Evolutionary conservation across 805 yeast species (phyloP).

Genomic region (Cyberlindnera subsufficiens): DNA sequence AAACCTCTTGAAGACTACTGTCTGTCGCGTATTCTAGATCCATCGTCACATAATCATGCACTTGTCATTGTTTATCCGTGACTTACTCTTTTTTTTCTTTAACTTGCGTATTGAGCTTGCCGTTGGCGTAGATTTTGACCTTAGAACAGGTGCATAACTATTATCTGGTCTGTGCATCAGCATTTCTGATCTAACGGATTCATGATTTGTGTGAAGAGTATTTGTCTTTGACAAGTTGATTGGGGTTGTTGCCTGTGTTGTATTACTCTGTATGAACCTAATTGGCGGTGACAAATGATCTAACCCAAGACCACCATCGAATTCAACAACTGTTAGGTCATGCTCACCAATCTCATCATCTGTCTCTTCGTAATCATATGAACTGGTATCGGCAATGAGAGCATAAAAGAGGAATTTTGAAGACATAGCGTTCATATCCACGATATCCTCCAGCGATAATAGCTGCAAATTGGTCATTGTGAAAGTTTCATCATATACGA

Average conservation of each 20-base stretch:
- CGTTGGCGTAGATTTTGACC: constrained; percentile 17
- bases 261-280: constrained; percentile 15
- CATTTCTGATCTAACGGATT: constrained; percentile 21
- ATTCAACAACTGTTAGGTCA: constrained; percentile 22
- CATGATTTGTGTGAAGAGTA: constrained; percentile 16
- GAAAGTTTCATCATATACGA: constrained; percentile 32
- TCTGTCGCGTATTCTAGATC: background rate
- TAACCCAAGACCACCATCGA: constrained; percentile 14
- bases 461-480: constrained; percentile 31
- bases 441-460: constrained; percentile 28
- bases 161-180: constrained; percentile 20
- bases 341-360: constrained; percentile 15
- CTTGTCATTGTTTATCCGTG: constrained; percentile 8
- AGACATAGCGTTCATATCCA: constrained; percentile 21
- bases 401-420: constrained; percentile 30
- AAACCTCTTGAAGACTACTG: background rate
- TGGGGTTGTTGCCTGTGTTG: constrained; percentile 18
- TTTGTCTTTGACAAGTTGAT: constrained; percentile 18
- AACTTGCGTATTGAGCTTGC: constrained; percentile 6
- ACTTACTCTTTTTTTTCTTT: constrained; percentile 6
- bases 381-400: constrained; percentile 3
- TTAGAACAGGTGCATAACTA: constrained; percentile 11
- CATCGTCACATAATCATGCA: constrained; percentile 15
- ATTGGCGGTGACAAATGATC: constrained; percentile 9
- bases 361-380: background rate